Conservation (phyloP, 352 stramenopile genomes). For the Phytophthora ohioensis region DNA sequence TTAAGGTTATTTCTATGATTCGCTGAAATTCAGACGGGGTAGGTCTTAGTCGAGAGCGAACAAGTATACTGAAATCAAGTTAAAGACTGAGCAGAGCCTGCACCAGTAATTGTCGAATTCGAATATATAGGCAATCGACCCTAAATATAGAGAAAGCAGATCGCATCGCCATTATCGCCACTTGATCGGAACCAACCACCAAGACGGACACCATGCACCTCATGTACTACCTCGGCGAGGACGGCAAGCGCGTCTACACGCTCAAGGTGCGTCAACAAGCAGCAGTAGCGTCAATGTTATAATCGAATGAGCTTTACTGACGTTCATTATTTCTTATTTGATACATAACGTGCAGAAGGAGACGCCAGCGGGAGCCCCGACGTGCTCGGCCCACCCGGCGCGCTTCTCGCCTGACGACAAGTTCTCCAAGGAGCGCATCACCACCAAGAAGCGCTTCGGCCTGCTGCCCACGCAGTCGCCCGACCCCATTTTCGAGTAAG, state of each 20-base stretch:
- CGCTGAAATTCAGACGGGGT: slow-evolving; percentile 22
- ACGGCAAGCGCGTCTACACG: slow-evolving; percentile 99
- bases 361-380: slow-evolving; percentile 93
- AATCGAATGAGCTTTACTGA: slow-evolving; percentile 1
- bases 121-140: slow-evolving; percentile 16
- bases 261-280: slow-evolving; percentile 91
- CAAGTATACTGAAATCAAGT: slow-evolving; percentile 9
- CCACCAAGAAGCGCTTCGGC: slow-evolving; percentile 98
- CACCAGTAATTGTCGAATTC: slow-evolving; percentile 45
- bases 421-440: slow-evolving; percentile 98
- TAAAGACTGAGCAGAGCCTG: not conserved
- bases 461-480: slow-evolving; percentile 96
- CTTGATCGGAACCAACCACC: slow-evolving; percentile 19
- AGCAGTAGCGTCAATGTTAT: not conserved
- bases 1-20: slow-evolving; percentile 35
- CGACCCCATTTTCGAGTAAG: slow-evolving; percentile 86
- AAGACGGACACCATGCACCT: slow-evolving; percentile 94
- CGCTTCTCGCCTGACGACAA: slow-evolving; percentile 99
- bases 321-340: not conserved
- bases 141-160: slow-evolving; percentile 3
- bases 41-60: not conserved
- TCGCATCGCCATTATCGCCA: not conserved
- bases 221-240: slow-evolving; percentile 98
- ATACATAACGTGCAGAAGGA: slow-evolving; percentile 86
- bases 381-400: slow-evolving; percentile 96